A percentile compares a stretch with the other conserved stretches of the same genome.
phyloP scores from a whole-genome alignment of 108 stramenopile genomes.

The Mediolabrus comicus region DNA sequence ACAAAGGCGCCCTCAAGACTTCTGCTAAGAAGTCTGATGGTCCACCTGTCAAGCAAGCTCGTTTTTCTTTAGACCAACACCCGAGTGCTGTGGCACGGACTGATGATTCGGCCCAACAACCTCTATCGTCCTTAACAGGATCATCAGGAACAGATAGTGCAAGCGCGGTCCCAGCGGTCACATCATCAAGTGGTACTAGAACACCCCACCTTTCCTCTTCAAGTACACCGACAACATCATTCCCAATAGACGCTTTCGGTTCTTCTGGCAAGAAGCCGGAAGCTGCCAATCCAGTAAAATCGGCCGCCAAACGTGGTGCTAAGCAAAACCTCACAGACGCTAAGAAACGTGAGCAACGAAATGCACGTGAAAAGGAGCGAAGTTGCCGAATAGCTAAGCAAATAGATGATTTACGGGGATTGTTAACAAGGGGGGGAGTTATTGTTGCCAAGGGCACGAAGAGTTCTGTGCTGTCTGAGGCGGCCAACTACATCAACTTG shows the following conservation, averaged over 20 bases:
- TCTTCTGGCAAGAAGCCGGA: not conserved
- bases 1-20: conserved; percentile 1
- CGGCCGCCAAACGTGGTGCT: conserved; percentile 17
- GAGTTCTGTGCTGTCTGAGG: conserved; percentile 82
- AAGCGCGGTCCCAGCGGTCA: not conserved
- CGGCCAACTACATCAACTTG: conserved; percentile 83
- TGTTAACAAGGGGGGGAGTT: conserved; percentile 82
- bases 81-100: conserved; percentile 1
- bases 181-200: not conserved
- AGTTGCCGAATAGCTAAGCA: conserved; percentile 84
- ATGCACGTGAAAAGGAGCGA: conserved; percentile 87
- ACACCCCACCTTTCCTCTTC: not conserved
- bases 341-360: conserved; percentile 77
- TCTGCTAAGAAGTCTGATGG: conserved; percentile 1
- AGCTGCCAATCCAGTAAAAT: conserved; percentile 1
- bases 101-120: conserved; percentile 17
- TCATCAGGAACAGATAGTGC: conserved; percentile 13
- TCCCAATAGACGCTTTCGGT: not conserved
- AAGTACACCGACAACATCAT: not conserved
- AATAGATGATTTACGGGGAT: conserved; percentile 74
- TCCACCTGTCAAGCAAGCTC: conserved; percentile 30
- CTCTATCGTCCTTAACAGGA: conserved; percentile 21
- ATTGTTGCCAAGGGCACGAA: conserved; percentile 90
- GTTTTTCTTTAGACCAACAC: conserved; percentile 26
- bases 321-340: conserved; percentile 41